phyloP scores from a whole-genome alignment of 192 early-diverging fungal species.

The Dissophora globulifera region DNA sequence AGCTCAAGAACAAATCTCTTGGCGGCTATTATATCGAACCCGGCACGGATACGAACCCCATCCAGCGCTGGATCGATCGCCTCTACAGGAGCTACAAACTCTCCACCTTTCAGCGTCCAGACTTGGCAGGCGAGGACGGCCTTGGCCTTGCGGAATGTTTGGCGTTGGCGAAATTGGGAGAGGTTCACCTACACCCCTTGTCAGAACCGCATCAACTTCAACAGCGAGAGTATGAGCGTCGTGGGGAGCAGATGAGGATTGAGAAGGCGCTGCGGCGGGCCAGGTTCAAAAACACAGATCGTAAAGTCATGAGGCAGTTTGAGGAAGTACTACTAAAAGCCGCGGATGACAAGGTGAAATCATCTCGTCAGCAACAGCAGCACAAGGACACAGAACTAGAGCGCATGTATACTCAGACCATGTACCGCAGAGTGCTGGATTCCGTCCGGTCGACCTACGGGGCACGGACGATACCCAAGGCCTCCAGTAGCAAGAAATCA shows the following conservation, averaged over 20 bases:
- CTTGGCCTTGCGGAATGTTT: conserved; percentile 36
- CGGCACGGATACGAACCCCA: conserved; percentile 5
- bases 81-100: conserved; percentile 15
- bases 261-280: neutral
- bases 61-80: conserved; percentile 33
- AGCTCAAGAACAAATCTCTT: neutral
- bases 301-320: neutral
- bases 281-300: too few relatives aligned
- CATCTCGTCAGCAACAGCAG: too few relatives aligned
- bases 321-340: neutral
- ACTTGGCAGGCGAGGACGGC: conserved; percentile 17
- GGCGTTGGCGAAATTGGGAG: conserved; percentile 20
- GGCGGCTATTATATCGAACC: neutral
- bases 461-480: neutral
- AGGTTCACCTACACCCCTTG: conserved; percentile 6
- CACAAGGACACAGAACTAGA: conserved; percentile 8
- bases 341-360: neutral
- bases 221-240: neutral
- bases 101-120: conserved; percentile 19
- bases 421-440: conserved; percentile 26
- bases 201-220: conserved; percentile 10
- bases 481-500: too few relatives aligned
- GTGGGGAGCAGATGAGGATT: neutral
- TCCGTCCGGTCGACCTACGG: conserved; percentile 10
- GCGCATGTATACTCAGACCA: conserved; percentile 31